Conservation (phyloP, 2,329 filamentous ascomycete genomes). For the Helotiales sp. region DNA sequence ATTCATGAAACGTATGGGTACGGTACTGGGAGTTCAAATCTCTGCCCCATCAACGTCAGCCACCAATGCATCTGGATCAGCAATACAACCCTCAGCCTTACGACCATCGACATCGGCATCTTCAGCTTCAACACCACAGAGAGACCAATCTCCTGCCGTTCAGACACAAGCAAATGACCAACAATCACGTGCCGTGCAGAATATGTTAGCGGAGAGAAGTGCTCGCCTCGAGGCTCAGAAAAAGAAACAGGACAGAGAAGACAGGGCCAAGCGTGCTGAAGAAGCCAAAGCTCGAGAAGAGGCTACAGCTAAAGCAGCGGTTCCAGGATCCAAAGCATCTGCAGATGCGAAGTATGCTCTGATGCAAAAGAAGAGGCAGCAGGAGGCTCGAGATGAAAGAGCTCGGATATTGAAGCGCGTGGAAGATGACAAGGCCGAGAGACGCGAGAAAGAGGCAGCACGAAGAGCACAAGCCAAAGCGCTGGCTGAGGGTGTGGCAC, state of each 20-base stretch:
- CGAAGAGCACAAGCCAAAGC: conserved; percentile 43
- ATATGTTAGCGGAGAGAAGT: conserved; percentile 52
- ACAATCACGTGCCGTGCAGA: conserved; percentile 28
- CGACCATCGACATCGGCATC: not conserved
- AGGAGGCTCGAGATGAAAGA: conserved; percentile 67
- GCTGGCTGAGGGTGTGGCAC: conserved; percentile 25
- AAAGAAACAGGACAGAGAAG: conserved; percentile 40
- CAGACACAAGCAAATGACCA: not conserved
- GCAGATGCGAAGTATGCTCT: conserved; percentile 50
- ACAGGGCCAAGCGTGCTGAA: conserved; percentile 40
- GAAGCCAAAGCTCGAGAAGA: conserved; percentile 46
- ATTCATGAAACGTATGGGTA: conserved; percentile 58
- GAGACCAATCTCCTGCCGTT: not conserved
- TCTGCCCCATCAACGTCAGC: conserved; percentile 5
- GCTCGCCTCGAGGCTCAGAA: conserved; percentile 50
- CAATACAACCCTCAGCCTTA: not conserved
- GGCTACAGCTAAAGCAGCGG: conserved; percentile 39
- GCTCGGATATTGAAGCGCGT: conserved; percentile 73
- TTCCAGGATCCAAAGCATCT: conserved; percentile 25
- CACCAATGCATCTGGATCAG: not conserved
- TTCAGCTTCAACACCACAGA: not conserved
- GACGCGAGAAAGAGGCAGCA: conserved; percentile 56
- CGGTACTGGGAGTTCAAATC: conserved; percentile 33
- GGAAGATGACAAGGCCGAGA: conserved; percentile 72
- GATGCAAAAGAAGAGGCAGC: conserved; percentile 59